Conservation (phyloP, 179 eudicot species). For the Beta lomatogona region DNA sequence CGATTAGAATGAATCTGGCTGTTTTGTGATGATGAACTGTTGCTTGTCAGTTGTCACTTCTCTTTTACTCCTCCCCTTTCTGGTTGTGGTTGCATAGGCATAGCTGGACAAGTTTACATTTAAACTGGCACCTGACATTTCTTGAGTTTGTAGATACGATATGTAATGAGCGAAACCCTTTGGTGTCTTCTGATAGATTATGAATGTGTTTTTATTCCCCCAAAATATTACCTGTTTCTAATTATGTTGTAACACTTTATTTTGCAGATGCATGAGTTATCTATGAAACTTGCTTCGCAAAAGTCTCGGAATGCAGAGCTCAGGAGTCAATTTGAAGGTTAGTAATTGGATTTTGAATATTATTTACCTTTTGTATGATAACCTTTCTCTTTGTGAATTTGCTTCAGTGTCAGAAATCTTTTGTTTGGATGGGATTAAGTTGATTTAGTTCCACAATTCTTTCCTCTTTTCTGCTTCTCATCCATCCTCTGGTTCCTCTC, state of each 20-base stretch:
- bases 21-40: neutral
- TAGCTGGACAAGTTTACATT: neutral
- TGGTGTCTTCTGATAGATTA: neutral
- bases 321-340: constrained; percentile 90
- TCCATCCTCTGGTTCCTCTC: too few relatives aligned
- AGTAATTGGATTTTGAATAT: constrained; percentile 16
- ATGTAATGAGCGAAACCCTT: too few relatives aligned
- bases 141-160: neutral
- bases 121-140: neutral
- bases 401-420: neutral
- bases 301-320: constrained; percentile 85
- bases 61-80: too few relatives aligned
- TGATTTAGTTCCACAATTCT: too few relatives aligned
- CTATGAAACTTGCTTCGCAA: constrained; percentile 89
- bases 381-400: neutral
- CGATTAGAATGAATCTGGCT: neutral
- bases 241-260: constrained; percentile 2
- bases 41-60: neutral
- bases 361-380: neutral
- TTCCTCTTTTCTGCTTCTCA: too few relatives aligned
- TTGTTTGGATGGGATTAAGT: too few relatives aligned
- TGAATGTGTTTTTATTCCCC: neutral
- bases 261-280: constrained; percentile 84
- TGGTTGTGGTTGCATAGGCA: too few relatives aligned
- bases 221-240: neutral